A percentile compares a stretch with the other conserved stretches of the same genome.
phyloP scores from a whole-genome alignment of 768 basidiomycete genomes.

The Boletus tomentosulus region DNA sequence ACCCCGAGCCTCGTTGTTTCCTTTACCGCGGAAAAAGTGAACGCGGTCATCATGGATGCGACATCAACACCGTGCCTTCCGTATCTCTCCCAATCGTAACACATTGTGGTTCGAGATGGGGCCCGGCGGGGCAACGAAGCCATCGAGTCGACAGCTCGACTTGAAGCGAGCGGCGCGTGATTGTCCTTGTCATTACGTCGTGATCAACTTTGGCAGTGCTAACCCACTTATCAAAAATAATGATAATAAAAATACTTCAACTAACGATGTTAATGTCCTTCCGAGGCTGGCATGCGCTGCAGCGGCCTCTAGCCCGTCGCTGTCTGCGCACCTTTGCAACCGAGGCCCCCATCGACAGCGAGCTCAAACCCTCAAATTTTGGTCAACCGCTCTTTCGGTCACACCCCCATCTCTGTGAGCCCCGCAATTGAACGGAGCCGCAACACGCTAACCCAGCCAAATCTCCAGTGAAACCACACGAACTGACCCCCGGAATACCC shows the following conservation, averaged over 20 bases:
- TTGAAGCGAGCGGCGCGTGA: slow-evolving; percentile 17
- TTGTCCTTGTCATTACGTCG: not conserved
- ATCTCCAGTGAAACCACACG: slow-evolving; percentile 48
- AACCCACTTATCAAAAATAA: slow-evolving; percentile 1
- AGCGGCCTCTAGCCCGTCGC: not conserved
- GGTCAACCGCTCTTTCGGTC: slow-evolving; percentile 77
- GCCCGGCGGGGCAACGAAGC: slow-evolving; percentile 15
- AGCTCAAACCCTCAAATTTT: slow-evolving; percentile 64
- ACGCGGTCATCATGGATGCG: slow-evolving; percentile 57
- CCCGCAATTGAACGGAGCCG: not conserved
- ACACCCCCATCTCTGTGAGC: slow-evolving; percentile 77
- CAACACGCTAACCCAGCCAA: slow-evolving; percentile 3
- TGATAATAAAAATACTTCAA: not conserved
- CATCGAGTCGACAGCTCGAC: slow-evolving; percentile 16
- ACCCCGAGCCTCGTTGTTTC: slow-evolving; percentile 67
- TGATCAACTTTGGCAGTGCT: not conserved
- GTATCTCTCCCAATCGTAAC: slow-evolving; percentile 37
- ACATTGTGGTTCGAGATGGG: slow-evolving; percentile 18
- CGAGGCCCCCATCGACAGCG: slow-evolving; percentile 20
- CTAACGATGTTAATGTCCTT: slow-evolving; percentile 17
- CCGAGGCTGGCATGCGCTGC: slow-evolving; percentile 15
- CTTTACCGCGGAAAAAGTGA: slow-evolving; percentile 68
- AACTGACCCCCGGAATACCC: slow-evolving; percentile 82
- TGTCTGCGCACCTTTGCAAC: slow-evolving; percentile 33
- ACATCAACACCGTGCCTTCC: slow-evolving; percentile 60